A percentile compares a stretch with the other conserved stretches of the same genome.
Evolutionary conservation across 257 asterid species (phyloP).

Genomic region (Gardenia jasminoides): DNA sequence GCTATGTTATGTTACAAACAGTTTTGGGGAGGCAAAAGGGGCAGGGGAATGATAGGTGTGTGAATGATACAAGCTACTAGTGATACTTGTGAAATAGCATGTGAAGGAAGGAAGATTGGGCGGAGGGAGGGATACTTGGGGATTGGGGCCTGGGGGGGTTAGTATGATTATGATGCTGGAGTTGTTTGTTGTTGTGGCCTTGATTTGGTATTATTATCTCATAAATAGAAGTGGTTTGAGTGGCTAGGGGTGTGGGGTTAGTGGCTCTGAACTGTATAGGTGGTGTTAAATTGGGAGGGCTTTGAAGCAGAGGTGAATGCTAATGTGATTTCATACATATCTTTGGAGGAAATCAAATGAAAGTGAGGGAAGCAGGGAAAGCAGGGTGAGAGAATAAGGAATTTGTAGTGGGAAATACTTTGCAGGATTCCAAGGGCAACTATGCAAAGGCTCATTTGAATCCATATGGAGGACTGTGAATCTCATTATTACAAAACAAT

Average conservation of each 20-base stretch:
- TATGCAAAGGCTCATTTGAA: neutral
- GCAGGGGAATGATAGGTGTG: neutral
- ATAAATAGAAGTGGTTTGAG: conserved; percentile 32
- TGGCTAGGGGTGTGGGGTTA: conserved; percentile 42
- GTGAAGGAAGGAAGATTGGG: too few relatives aligned
- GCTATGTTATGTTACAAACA: conserved; percentile 2
- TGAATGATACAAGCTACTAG: too few relatives aligned
- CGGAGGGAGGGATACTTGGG: neutral
- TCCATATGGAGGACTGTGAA: neutral
- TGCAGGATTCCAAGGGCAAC: neutral
- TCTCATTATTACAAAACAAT: conserved; percentile 1
- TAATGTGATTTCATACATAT: neutral
- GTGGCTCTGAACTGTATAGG: conserved; percentile 45
- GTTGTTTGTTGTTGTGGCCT: conserved; percentile 21
- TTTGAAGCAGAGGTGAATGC: neutral
- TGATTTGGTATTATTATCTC: conserved; percentile 18
- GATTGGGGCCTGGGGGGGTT: neutral
- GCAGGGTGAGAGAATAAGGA: neutral
- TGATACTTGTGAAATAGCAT: too few relatives aligned
- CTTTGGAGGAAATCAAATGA: conserved; percentile 7
- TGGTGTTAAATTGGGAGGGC: conserved; percentile 11
- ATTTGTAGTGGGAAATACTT: neutral
- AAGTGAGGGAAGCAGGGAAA: neutral
- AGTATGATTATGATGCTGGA: conserved; percentile 14
- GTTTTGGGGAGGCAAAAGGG: neutral